Base-by-base conservation (phyloP, 1,284 basidiomycete species). In the Rhodotorula sp. region DNA sequence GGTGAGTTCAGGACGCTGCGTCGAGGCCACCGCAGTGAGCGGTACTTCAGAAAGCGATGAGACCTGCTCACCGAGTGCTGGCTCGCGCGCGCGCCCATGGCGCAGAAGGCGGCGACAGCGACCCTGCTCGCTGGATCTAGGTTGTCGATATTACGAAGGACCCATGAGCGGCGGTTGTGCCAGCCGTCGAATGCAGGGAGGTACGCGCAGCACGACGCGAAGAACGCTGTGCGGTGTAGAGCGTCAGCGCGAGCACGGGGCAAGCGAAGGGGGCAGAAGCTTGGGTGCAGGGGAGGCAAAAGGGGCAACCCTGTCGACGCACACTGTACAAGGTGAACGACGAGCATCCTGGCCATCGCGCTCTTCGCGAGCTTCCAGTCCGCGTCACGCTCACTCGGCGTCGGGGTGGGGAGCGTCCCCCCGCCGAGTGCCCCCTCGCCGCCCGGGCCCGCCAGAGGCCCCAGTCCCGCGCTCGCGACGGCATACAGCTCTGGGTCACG, bases 321-420 rank as follows among this genome's bases (percentile, higher is more conserved):
- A 67, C 66, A 56, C 25, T 57, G 66, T 3, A 67, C 60, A 15
- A 74, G 65, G 34, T 72, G 70, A 1, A 65, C 39, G 19, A 65
- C 53, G 3, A 74, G 55, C 48, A 39, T n/a, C 27, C 25, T 27
- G 7, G 57, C 64, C 69, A 74, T 71, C 59, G 61, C 64, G 3
- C 46, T 55, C 6, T 61, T 66, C 54, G 70, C 73, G 19, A 74
- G 55, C 34, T 59, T 44, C 73, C 73, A 74, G n/a, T 72, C 70
- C 22, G 55, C 7, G 32, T 57, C 56, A 4, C 19, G 15, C 46
- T 63, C 59, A 27, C 70, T 57, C 21, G 70, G 29, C 53, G 29
- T 17, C 21, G 53, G 19, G 6, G 19, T 29, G 32, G 15, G 36
- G n/a, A 34, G 36, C 13, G 22, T 9, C 32, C 0, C 32, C 15